Percentiles rank a stretch among this genome's conserved stretches.
Evolutionary conservation across 371 early-diverging fungal genomes (phyloP).

Genomic region (Rhizomucor miehei): DNA sequence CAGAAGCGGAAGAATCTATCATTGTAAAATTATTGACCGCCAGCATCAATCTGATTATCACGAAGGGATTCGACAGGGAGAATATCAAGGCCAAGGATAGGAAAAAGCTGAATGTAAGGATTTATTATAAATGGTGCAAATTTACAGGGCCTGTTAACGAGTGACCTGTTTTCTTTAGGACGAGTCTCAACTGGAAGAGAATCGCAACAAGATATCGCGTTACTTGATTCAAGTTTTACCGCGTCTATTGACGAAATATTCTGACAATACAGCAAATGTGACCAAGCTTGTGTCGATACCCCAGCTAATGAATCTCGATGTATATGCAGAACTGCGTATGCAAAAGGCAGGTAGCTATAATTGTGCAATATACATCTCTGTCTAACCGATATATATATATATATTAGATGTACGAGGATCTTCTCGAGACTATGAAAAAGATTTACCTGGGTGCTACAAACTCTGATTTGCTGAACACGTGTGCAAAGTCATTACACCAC

Average conservation of each 20-base stretch:
- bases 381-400: neutral
- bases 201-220: conserved; percentile 50
- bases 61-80: conserved; percentile 26
- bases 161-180: conserved; percentile 11
- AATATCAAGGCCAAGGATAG: conserved; percentile 14
- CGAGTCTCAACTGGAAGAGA: conserved; percentile 19
- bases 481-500: conserved; percentile 40
- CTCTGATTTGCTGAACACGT: conserved; percentile 25
- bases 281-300: conserved; percentile 56
- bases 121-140: neutral
- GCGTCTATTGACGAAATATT: conserved; percentile 65
- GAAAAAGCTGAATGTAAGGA: conserved; percentile 15
- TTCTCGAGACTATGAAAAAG: conserved; percentile 57
- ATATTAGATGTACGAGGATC: conserved; percentile 50
- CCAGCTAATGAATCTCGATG: conserved; percentile 54
- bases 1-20: conserved; percentile 62
- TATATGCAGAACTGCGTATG: conserved; percentile 67
- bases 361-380: neutral
- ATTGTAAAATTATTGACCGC: conserved; percentile 54
- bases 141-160: neutral
- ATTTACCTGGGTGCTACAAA: conserved; percentile 54
- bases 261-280: conserved; percentile 51
- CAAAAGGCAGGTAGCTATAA: conserved; percentile 38
- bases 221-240: conserved; percentile 56
- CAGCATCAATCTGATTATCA: conserved; percentile 38